Evolutionary conservation across 352 stramenopile species (phyloP), one percentile per base, ranked within the genome.

Genomic region (Globisporangium cederbergense): DNA sequence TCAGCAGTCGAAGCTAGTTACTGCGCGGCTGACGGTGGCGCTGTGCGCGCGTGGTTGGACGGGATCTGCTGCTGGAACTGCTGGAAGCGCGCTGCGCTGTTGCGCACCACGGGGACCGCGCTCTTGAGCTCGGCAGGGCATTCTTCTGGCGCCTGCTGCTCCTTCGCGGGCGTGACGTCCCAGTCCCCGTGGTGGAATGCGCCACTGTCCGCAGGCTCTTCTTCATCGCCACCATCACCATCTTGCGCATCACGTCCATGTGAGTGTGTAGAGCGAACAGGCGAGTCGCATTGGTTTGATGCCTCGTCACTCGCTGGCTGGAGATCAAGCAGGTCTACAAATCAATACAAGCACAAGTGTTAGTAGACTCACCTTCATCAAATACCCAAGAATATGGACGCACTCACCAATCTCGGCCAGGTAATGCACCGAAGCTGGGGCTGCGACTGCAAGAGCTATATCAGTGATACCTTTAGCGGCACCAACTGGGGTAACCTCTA

Each of bases 51-150:
- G 57, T 61, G 57, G 53, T 88, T 90, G 28, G 77, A 72, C 9
- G 80, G 80, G 7, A 88, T 67, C 61, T 85, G 76, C 62, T 79
- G 71, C 58, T 80, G 79, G 70, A 89, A 89, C 53, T 78, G 72
- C 42, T 77, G 65, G 42, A 82, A 65, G 22, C 70, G 75, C 4
- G 65, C 69, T 0, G 84, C 52, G 16, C 53, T 65, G 34, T 64
- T 56, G 10, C 28, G n/a, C 30, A 80, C 79, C 5, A 55, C 57
- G 14, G 76, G 52, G 3, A 57, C 53, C 18, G 43, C 34, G 4
- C 50, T 25, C 25, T 54, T 62, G 9, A 49, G 45, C 47, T 59
- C 59, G 49, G 67, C 50, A 22, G 54, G 65, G 22, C 18, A 61
- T 14, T 64, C 55, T 50, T 79, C 74, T 4, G 66, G 74, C 3